A percentile compares a stretch with the other conserved stretches of the same genome.
Conservation (phyloP, 2,329 filamentous ascomycete genomes). For the Colletotrichum ledebouriae region DNA sequence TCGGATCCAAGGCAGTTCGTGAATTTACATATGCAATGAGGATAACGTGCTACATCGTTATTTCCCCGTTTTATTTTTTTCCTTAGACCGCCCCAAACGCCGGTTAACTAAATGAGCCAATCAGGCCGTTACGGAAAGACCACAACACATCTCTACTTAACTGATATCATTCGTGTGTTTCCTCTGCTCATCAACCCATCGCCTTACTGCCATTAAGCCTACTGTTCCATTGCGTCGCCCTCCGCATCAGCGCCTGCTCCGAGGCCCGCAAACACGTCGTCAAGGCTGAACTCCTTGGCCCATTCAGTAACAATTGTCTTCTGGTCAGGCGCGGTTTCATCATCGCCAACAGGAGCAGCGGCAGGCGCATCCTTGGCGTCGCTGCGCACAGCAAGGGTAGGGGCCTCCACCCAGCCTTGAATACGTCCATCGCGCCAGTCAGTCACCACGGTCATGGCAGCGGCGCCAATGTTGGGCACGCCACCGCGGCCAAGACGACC, state of each 20-base stretch:
- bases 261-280: constrained; percentile 87
- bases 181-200: constrained; percentile 3
- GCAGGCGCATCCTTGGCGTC: constrained; percentile 51
- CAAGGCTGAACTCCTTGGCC: constrained; percentile 95
- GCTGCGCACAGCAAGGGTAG: constrained; percentile 68
- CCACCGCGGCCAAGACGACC: constrained; percentile 90
- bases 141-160: constrained; percentile 17
- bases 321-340: constrained; percentile 71
- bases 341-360: constrained; percentile 53
- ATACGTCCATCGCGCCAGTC: constrained; percentile 97
- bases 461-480: constrained; percentile 87
- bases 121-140: constrained; percentile 25
- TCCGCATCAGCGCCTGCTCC: constrained; percentile 48
- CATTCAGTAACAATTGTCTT: constrained; percentile 93
- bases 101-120: constrained; percentile 18
- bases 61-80: constrained; percentile 24
- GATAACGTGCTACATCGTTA: constrained; percentile 23
- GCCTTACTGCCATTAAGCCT: constrained; percentile 39
- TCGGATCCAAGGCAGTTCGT: too few relatives aligned
- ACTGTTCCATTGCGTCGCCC: constrained; percentile 67
- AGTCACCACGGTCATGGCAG: constrained; percentile 93
- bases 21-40: constrained; percentile 26
- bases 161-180: constrained; percentile 29
- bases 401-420: constrained; percentile 89
- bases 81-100: constrained; percentile 37